Evolutionary conservation across 2,329 filamentous ascomycete genomes (phyloP), one percentile per base, ranked within the genome.

Genomic region (Dactylella cylindrospora): DNA sequence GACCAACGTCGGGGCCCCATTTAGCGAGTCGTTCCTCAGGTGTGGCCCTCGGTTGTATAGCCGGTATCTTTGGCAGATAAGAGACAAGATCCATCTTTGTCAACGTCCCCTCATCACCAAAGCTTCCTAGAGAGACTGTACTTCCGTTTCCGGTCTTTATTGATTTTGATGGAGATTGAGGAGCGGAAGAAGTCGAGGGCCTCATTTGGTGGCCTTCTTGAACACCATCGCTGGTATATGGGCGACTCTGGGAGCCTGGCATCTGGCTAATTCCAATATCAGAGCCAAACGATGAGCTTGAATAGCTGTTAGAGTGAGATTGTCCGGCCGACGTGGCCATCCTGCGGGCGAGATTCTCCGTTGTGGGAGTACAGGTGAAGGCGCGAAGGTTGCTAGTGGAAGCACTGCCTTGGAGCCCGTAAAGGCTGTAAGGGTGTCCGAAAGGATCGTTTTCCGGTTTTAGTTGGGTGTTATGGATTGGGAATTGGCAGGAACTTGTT

Each of bases 331-430:
- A 33, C 25, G 35, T 19, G 10, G 15, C 32, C 53, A 59, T 59
- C 20, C 53, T 59, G 23, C 45, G 45, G 31, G 45, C 53, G 25
- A 60, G 15, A n/a, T 60, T 60, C 26, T 60, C 54, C 5, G 54
- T 60, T 44, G 54, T 60, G 25, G 54, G 54, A 20, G 54, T 60
- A 25, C 46, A 60, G 17, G 38, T 60, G 29, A 51, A 41, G 22
- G 13, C 46, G 6, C 46, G 39, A 38, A 60, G 46, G 7, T n/a
- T 29, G 7, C 29, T 38, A 20, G 35, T 38, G 20, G 54, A 60
- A 10, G 45, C 3, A 15, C 29, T 39, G 12, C n/a, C 13, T 4
- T 25, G 17, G 33, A 50, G 10, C 22, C n/a, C 33, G 22, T 15
- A 9, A 38, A 36, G 10, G 12, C 43, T 15, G 5, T 31, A 23